Base-by-base conservation (phyloP, 192 early-diverging fungal genomes). In the Helicostylum pulchrum region DNA sequence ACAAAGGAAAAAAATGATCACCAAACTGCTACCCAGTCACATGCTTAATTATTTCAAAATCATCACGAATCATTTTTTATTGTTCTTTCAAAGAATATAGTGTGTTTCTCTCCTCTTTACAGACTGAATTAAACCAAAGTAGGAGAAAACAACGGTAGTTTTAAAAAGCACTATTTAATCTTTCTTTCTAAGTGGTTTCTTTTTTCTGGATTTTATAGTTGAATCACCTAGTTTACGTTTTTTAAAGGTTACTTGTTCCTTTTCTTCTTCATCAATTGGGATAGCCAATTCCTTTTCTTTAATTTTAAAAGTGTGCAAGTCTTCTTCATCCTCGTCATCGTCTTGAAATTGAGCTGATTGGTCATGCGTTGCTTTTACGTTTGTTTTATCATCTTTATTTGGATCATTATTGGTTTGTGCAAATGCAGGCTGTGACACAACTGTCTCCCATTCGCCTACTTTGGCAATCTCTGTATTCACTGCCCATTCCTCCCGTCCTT, bases 261-360 rank as follows among this genome's bases (percentile, higher is more conserved):
- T 50, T 6, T 62, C 67, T 3, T 74, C 58, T 14, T 62, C 47
- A 11, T 43, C 23, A 19, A 74, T 61, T 9, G 62, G 34, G 20
- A 46, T 45, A 7, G 57, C 50, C 10, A 74, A 74, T 53, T 79
- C 77, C 65, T 83, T 85, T 49, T 85, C 83, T 11, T 76, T 71
- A 9, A 85, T 60, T 62, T 79, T 82, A 62, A 80, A 85, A 51
- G 66, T 69, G 2, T 66, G 58, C 46, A 85, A 36, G 45, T 82
- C 71, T 34, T 85, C 79, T 47, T 67, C 74, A 4, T 64, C 42
- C 8, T 66, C 81, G 3, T 66, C 77, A 1, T 68, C 83, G 14
- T 82, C 83, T 15, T 80, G 67, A 26, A 77, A 61, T 10, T 76
- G 70, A n/a, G 62, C 48, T 10, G 30, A 21, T 21, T 42, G 52